Conservation (phyloP, 148 eudicot species). For the Chenopodium suecicum region DNA sequence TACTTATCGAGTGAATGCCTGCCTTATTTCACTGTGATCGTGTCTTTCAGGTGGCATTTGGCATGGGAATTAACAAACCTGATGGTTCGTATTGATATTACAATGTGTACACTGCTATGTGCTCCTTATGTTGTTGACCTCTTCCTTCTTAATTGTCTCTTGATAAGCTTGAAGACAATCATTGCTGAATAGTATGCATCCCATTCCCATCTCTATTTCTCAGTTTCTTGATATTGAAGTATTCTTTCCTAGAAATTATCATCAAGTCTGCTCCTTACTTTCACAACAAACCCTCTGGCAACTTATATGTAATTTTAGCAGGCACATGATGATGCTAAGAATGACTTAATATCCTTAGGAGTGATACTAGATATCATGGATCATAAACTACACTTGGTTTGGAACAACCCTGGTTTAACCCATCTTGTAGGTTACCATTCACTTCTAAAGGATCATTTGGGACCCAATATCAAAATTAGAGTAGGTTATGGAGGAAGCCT, state of each 20-base stretch:
- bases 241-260: background rate
- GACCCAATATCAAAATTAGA: too few species aligned
- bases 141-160: background rate
- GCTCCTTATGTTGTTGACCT: background rate
- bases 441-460: too few species aligned
- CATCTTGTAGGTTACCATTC: too few species aligned
- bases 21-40: background rate
- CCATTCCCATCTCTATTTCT: background rate
- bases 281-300: too few species aligned
- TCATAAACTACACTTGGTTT: too few species aligned
- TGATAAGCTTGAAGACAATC: background rate
- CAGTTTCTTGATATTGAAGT: background rate
- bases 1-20: slow-evolving; percentile 9
- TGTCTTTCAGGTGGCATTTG: slow-evolving; percentile 85
- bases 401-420: too few species aligned
- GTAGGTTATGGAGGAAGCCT: too few species aligned
- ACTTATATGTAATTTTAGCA: too few species aligned
- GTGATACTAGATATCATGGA: too few species aligned
- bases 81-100: slow-evolving; percentile 71
- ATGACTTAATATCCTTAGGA: too few species aligned
- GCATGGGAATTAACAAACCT: slow-evolving; percentile 99
- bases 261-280: background rate
- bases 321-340: too few species aligned
- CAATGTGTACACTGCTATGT: background rate
- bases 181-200: background rate